Base-by-base conservation (phyloP, 2,329 filamentous ascomycete genomes). In the Fusarium neocosmosporiellum region DNA sequence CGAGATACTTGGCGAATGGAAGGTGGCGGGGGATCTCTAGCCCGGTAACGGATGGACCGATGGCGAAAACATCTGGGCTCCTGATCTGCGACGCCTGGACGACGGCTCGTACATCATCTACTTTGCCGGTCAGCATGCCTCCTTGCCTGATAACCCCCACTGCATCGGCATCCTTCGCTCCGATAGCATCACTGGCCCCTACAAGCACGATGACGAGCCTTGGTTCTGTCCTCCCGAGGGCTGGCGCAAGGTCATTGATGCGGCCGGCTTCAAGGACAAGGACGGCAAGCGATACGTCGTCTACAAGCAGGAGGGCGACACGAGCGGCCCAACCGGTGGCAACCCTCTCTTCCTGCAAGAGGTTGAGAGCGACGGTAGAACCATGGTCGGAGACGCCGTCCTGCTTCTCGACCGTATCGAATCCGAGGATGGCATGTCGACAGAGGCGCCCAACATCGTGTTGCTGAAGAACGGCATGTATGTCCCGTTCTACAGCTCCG, bases 101-200 rank as follows among this genome's bases (percentile, higher is more conserved):
- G 50, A 46, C 1, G 65, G 66, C 34, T 39, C 59, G 2, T 69
- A 65, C 10, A 48, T 69, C 10, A 31, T 69, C 8, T 69, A 69
- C n/a, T 27, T 68, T 5, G 37, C 55, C 24, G 55, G 55, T 22
- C 24, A 37, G 4, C 36, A 54, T 37, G 31, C 14, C 59, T 33
- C 5, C 20, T n/a, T 50, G 46, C 46, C 46, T n/a, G 62, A 34
- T 24, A 13, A 33, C 1, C 48, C 48, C 0, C 65, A 68, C 1
- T 69, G 66, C 18, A 69, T 69, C 20, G 66, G 66, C 4, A 60
- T 63, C 1, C 65, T 66, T 11, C 66, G 66, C 0, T 68, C 66
- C 8, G 55, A 59, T 8, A 36, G 46, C 0, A 39, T 59, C 0
- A 36, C 24, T 0, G 66, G 66, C 4, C 65, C 65, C 5, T 69